Evolutionary conservation across 352 stramenopile genomes (phyloP).

Genomic region (Globisporangium cylindrosporum): DNA sequence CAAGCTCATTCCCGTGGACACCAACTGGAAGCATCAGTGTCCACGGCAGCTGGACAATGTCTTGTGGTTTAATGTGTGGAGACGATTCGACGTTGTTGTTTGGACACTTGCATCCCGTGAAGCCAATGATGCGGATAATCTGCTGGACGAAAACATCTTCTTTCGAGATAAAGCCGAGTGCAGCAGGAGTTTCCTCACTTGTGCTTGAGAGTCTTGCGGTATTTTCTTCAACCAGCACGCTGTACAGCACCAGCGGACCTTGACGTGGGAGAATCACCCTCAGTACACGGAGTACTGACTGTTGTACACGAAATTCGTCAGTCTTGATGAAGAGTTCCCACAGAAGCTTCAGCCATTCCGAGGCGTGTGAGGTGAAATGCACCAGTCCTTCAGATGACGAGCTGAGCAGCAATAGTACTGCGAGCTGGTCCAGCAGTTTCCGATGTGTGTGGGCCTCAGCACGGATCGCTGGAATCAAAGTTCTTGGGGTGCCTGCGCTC

Average conservation of each 20-base stretch:
- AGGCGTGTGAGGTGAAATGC: slow-evolving; percentile 34
- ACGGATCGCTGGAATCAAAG: not conserved
- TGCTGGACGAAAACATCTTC: slow-evolving; percentile 44
- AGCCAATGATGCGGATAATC: slow-evolving; percentile 44
- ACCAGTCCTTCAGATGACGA: slow-evolving; percentile 49
- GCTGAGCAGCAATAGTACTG: slow-evolving; percentile 40
- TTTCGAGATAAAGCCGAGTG: slow-evolving; percentile 22
- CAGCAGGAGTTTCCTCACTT: not conserved
- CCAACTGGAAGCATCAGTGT: slow-evolving; percentile 26
- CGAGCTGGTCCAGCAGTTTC: slow-evolving; percentile 30
- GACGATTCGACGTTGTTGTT: not conserved
- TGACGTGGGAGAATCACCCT: slow-evolving; percentile 34
- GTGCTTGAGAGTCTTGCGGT: not conserved
- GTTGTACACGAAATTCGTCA: slow-evolving; percentile 53
- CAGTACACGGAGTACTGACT: slow-evolving; percentile 61
- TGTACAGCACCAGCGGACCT: slow-evolving; percentile 23
- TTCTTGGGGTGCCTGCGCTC: not conserved
- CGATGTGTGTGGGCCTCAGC: not conserved
- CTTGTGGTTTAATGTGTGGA: not conserved
- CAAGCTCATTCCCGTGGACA: slow-evolving; percentile 34
- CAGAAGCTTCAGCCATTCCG: slow-evolving; percentile 54
- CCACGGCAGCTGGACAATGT: slow-evolving; percentile 19
- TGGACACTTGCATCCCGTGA: slow-evolving; percentile 31
- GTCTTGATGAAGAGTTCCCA: slow-evolving; percentile 44
- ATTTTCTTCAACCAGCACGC: slow-evolving; percentile 17